Base-by-base conservation (phyloP, 192 early-diverging fungal genomes). In the Linnemannia exigua region DNA sequence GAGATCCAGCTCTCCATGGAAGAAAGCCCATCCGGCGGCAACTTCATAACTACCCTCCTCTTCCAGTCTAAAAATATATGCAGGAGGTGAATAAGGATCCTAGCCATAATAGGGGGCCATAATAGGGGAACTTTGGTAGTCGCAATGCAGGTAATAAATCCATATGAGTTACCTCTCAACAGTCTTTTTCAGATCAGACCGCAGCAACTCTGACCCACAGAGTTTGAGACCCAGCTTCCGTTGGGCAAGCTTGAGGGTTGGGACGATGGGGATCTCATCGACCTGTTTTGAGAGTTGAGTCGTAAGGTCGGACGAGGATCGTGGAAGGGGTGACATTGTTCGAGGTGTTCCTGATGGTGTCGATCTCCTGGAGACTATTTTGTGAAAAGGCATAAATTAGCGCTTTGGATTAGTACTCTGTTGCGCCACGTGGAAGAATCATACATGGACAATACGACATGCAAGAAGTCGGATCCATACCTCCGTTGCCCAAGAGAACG, bases 21-120 rank as follows among this genome's bases (percentile, higher is more conserved):
- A 97, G 67, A 99, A 91, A 5, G 97, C 95, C 90, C 92, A 93
- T 19, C 93, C 97, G 9, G 98, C 97, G 1, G 98, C 97, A 61
- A 94, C 93, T 70, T 97, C 97, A 79, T 89, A 96, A 70, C 96
- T 91, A 11, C 89, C 92, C 20, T 81, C 86, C 33, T 74, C 67
- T 83, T 98, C 96, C 67, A 98, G 75, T 72, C 94, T 95, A 87
- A 11, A n/a, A 48, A 17, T 15, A 28, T 70, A 77, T 82, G 80
- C 75, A 93, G 89, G 41, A 93, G 80, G 20, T 89, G 33, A 71
- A 77, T 25, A 81, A 86, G 17, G 87, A 82, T 72, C 46, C 35
- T 5, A n/a, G 35, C 4, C 6, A 54, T n/a, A 50, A 7, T 8
- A 67, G 38, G 38, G 8, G 90, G 89, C 48, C 74, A 90, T 90